Conservation (phyloP, 2,329 filamentous ascomycete species). For the Diaporthe capsici region DNA sequence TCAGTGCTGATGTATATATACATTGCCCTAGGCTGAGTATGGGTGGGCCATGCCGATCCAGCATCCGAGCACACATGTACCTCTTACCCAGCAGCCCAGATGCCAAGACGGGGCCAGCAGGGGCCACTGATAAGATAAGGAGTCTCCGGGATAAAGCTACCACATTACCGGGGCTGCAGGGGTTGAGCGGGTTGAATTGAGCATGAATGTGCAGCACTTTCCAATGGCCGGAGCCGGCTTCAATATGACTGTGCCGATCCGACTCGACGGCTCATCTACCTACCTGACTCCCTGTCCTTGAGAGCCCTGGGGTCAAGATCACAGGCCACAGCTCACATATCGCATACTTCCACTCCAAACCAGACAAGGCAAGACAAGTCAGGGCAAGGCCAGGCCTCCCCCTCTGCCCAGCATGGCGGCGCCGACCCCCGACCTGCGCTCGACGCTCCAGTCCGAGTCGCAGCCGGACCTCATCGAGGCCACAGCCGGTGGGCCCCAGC, state of each 20-base stretch:
- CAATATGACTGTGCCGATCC: neutral
- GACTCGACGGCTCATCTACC: neutral
- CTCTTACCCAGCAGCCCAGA: neutral
- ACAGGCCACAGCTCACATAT: neutral
- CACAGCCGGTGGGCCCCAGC: conserved; percentile 20
- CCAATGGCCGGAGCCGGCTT: neutral
- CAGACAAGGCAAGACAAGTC: neutral
- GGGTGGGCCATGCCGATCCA: neutral
- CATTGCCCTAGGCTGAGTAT: neutral
- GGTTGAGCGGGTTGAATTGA: neutral
- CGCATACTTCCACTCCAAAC: neutral
- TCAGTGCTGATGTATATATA: neutral
- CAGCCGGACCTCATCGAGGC: conserved; percentile 38
- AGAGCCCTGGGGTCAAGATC: neutral
- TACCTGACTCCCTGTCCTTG: neutral
- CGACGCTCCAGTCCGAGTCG: conserved; percentile 28
- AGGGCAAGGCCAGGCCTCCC: neutral
- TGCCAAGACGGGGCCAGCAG: neutral
- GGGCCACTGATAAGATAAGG: conserved; percentile 31
- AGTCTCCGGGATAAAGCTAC: neutral
- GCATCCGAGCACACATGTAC: neutral
- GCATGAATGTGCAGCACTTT: neutral
- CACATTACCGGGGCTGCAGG: neutral
- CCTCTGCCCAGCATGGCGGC: conserved; percentile 19
- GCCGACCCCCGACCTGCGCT: neutral